These are phyloP conservation scores for Withania somnifera DNA, from an alignment of 305 asterid species.

Conservation along the genomic window DNA sequence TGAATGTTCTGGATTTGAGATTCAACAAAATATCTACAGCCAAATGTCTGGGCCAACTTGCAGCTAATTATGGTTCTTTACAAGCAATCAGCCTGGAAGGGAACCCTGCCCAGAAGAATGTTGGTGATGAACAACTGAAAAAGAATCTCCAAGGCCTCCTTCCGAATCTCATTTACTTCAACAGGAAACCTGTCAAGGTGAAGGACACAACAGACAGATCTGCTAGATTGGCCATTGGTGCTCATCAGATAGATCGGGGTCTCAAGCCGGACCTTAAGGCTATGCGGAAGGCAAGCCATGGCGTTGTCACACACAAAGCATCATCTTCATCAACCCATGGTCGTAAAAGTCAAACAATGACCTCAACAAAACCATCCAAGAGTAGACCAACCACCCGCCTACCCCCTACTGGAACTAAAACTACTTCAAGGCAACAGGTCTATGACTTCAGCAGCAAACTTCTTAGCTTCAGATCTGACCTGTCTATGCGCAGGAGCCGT, in stretches of 20 bases:
- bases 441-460: conserved; percentile 29
- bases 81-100: conserved; percentile 89
- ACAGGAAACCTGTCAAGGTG: conserved; percentile 56
- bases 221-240: conserved; percentile 44
- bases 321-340: conserved; percentile 47
- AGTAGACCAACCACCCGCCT: conserved; percentile 37
- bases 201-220: conserved; percentile 70
- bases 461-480: conserved; percentile 30
- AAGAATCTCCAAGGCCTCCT: conserved; percentile 67
- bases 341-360: conserved; percentile 43
- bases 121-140: conserved; percentile 81
- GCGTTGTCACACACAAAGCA: conserved; percentile 42
- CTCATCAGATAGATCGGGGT: conserved; percentile 54
- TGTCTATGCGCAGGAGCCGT: conserved; percentile 55
- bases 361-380: conserved; percentile 34
- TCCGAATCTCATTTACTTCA: conserved; percentile 67
- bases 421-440: conserved; percentile 22
- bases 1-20: conserved; percentile 70
- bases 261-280: conserved; percentile 45
- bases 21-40: conserved; percentile 90
- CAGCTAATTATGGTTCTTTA: conserved; percentile 71
- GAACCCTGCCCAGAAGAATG: conserved; percentile 84
- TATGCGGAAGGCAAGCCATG: conserved; percentile 43
- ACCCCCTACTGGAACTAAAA: conserved; percentile 53
- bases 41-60: conserved; percentile 91